These are phyloP conservation scores for Pascua guehoae DNA, from an alignment of 1,284 basidiomycete genomes.

Conservation along the genomic window DNA sequence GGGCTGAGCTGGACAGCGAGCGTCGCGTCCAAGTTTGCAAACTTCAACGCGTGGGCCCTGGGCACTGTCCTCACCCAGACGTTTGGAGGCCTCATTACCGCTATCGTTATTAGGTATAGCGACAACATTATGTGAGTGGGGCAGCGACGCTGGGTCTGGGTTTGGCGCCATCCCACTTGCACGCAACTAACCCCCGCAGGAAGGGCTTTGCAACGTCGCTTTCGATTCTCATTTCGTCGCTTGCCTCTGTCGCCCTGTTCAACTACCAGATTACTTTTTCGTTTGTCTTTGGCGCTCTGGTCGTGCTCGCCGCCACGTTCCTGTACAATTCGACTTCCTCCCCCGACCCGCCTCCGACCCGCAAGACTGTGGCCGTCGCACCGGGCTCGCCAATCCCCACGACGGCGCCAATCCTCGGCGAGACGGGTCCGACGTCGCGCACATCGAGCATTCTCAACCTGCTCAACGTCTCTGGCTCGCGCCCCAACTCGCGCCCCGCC, in stretches of 20 bases:
- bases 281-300: slow-evolving; percentile 73
- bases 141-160: not conserved
- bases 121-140: slow-evolving; percentile 50
- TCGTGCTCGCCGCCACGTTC: slow-evolving; percentile 84
- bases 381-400: slow-evolving; percentile 45
- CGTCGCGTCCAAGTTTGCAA: slow-evolving; percentile 40
- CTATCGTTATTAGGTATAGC: slow-evolving; percentile 57
- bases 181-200: slow-evolving; percentile 20
- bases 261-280: slow-evolving; percentile 78
- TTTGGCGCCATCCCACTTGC: not conserved
- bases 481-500: slow-evolving; percentile 15
- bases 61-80: slow-evolving; percentile 85
- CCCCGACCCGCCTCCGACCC: slow-evolving; percentile 20
- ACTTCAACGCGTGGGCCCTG: slow-evolving; percentile 85
- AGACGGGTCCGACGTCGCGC: slow-evolving; percentile 38
- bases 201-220: slow-evolving; percentile 93
- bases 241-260: slow-evolving; percentile 82
- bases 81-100: slow-evolving; percentile 83
- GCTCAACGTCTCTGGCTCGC: slow-evolving; percentile 27
- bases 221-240: slow-evolving; percentile 88
- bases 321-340: slow-evolving; percentile 68
- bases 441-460: slow-evolving; percentile 39
- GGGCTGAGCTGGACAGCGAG: slow-evolving; percentile 33
- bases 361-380: slow-evolving; percentile 37
- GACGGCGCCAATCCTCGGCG: slow-evolving; percentile 45